phyloP scores from a whole-genome alignment of 139 green algal species.

The Chlamydomonas sp. region DNA sequence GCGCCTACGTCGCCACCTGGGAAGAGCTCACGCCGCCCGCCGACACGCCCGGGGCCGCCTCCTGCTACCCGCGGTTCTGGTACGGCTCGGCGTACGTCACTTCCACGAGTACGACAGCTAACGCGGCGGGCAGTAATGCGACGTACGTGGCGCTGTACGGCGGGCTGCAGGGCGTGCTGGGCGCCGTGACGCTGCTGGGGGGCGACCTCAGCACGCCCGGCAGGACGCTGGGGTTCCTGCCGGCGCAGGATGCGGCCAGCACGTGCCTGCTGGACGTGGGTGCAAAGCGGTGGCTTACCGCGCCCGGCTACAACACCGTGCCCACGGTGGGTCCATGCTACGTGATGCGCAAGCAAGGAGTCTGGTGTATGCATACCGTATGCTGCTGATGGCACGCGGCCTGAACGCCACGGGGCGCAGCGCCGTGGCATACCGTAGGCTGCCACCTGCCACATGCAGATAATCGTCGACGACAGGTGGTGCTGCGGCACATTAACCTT shows the following conservation, averaged over 20 bases:
- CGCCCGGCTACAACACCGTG: background rate
- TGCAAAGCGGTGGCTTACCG: background rate
- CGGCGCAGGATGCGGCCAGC: background rate
- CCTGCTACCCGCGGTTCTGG: slow-evolving; percentile 19
- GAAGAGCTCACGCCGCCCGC: background rate
- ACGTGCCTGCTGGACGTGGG: slow-evolving; percentile 17
- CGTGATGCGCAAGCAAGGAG: too few species aligned
- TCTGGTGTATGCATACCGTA: too few species aligned
- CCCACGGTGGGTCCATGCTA: too few species aligned
- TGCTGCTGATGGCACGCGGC: too few species aligned
- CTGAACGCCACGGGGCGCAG: too few species aligned
- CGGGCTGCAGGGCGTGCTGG: background rate
- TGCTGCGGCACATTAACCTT: too few species aligned
- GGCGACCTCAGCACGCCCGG: background rate
- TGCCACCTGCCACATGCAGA: too few species aligned
- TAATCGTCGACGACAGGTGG: too few species aligned
- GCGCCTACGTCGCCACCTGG: slow-evolving; percentile 1
- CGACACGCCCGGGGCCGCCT: background rate
- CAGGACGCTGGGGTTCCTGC: background rate
- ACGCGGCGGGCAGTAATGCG: background rate
- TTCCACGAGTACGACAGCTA: too few species aligned
- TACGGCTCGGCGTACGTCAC: slow-evolving; percentile 4
- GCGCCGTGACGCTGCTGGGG: background rate
- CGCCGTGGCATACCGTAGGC: too few species aligned
- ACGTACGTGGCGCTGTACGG: slow-evolving; percentile 8